A percentile compares a stretch with the other conserved stretches of the same genome.
phyloP scores from a whole-genome alignment of 371 early-diverging fungal genomes.

The Rhizopus delemar region DNA sequence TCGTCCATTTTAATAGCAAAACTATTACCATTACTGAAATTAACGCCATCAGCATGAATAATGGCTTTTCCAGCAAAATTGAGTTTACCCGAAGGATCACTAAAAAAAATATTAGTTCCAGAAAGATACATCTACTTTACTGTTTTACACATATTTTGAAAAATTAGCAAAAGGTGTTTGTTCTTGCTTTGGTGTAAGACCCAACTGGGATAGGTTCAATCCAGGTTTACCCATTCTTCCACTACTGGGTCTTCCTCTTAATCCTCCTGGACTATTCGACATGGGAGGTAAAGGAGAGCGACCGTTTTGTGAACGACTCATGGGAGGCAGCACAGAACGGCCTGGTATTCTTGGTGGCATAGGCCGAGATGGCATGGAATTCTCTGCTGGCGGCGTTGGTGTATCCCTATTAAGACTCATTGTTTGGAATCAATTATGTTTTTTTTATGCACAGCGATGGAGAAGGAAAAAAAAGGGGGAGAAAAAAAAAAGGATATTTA shows the following conservation, averaged over 20 bases:
- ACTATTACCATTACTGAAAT: slow-evolving; percentile 85
- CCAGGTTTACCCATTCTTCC: slow-evolving; percentile 34
- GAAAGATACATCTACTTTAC: background rate
- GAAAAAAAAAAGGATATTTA: too few relatives aligned
- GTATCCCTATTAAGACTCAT: background rate
- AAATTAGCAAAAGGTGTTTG: slow-evolving; percentile 70
- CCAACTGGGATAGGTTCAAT: slow-evolving; percentile 42
- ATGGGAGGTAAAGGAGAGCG: slow-evolving; percentile 26
- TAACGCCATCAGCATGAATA: slow-evolving; percentile 86
- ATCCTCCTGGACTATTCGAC: slow-evolving; percentile 13
- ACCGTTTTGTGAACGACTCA: slow-evolving; percentile 32
- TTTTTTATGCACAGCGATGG: too few relatives aligned
- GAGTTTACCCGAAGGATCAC: slow-evolving; percentile 86
- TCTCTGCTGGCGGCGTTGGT: background rate
- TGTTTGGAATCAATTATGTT: too few relatives aligned
- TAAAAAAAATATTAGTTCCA: slow-evolving; percentile 26
- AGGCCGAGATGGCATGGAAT: slow-evolving; percentile 19
- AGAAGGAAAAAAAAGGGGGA: too few relatives aligned
- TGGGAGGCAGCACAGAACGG: slow-evolving; percentile 48
- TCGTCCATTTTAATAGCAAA: slow-evolving; percentile 91
- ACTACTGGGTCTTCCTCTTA: slow-evolving; percentile 14
- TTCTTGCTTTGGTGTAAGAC: slow-evolving; percentile 35
- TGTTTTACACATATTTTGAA: slow-evolving; percentile 69
- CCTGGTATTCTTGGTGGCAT: slow-evolving; percentile 24
- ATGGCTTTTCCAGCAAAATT: slow-evolving; percentile 92